These are phyloP conservation scores for Pythium scleroteichum DNA, from an alignment of 352 stramenopile genomes.

Conservation along the genomic window DNA sequence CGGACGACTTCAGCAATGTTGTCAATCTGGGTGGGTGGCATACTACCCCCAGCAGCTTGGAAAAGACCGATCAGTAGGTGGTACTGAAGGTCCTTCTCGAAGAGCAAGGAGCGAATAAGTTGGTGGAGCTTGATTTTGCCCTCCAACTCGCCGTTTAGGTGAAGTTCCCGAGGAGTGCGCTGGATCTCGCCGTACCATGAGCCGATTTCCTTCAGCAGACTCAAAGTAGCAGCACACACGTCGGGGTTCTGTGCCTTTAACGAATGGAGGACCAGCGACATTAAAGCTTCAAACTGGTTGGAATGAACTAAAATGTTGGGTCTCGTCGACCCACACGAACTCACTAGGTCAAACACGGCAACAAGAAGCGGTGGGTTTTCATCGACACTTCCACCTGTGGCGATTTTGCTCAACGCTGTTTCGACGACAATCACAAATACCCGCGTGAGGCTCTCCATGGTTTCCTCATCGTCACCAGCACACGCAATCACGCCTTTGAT, in stretches of 20 bases:
- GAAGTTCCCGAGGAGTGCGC: constrained; percentile 49
- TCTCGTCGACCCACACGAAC: constrained; percentile 50
- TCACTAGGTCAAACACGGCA: constrained; percentile 59
- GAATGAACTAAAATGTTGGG: constrained; percentile 68
- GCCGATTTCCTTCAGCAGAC: constrained; percentile 65
- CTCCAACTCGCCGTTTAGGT: constrained; percentile 47
- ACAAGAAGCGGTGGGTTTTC: constrained; percentile 51
- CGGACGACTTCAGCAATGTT: constrained; percentile 71
- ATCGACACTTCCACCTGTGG: constrained; percentile 46
- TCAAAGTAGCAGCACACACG: constrained; percentile 50
- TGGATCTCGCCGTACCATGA: constrained; percentile 74
- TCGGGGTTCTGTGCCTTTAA: constrained; percentile 72
- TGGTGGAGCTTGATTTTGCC: constrained; percentile 61
- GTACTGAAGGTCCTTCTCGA: constrained; percentile 79
- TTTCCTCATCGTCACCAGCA: constrained; percentile 59
- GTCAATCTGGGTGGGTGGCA: constrained; percentile 62
- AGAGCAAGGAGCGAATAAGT: constrained; percentile 72
- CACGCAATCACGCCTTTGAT: constrained; percentile 72
- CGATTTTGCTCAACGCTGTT: constrained; percentile 57
- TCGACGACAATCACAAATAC: constrained; percentile 66
- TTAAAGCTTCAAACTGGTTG: constrained; percentile 63
- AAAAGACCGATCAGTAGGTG: constrained; percentile 68
- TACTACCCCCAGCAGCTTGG: constrained; percentile 54
- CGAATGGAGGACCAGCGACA: constrained; percentile 57
- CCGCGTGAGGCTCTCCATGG: constrained; percentile 57